Percentiles rank a stretch among this genome's conserved stretches.
Conservation (phyloP, 1,284 basidiomycete species). For the Cryptococcus neoformans region DNA sequence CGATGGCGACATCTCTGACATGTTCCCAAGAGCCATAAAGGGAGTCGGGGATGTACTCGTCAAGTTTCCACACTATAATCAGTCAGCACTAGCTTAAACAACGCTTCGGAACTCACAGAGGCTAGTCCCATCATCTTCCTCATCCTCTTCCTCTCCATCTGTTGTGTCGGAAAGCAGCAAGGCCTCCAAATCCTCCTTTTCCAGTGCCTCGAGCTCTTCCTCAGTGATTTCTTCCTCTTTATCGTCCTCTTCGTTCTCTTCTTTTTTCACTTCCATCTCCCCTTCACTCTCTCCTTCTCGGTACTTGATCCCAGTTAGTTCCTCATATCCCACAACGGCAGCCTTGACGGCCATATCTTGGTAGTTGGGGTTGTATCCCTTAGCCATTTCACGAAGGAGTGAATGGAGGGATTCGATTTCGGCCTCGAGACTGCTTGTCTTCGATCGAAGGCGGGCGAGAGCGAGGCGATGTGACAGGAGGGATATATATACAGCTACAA, state of each 20-base stretch:
- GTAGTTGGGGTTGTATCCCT: conserved; percentile 96
- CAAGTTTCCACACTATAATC: conserved; percentile 69
- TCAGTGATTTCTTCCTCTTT: conserved; percentile 49
- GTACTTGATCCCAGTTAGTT: conserved; percentile 57
- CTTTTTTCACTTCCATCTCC: conserved; percentile 46
- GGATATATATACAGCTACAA: conserved; percentile 70
- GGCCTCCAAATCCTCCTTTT: conserved; percentile 68
- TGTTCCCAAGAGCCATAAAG: conserved; percentile 72
- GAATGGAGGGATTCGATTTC: conserved; percentile 75
- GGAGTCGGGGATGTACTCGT: conserved; percentile 82
- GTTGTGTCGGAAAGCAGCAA: conserved; percentile 71
- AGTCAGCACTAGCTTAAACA: neutral
- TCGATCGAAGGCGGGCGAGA: conserved; percentile 68
- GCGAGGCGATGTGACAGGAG: conserved; percentile 71
- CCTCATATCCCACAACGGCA: conserved; percentile 90
- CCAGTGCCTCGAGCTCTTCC: conserved; percentile 62
- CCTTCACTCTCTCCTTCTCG: conserved; percentile 55
- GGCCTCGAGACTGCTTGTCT: conserved; percentile 67
- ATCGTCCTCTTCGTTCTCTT: conserved; percentile 22
- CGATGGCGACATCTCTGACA: conserved; percentile 62
- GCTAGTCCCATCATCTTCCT: conserved; percentile 22
- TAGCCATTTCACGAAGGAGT: conserved; percentile 76
- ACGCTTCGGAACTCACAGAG: conserved; percentile 13
- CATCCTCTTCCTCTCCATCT: conserved; percentile 38
- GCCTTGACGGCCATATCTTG: conserved; percentile 96